A percentile compares a stretch with the other conserved stretches of the same genome.
Evolutionary conservation across 1,284 basidiomycete genomes (phyloP).

Genomic region (Trichosporon sp.): DNA sequence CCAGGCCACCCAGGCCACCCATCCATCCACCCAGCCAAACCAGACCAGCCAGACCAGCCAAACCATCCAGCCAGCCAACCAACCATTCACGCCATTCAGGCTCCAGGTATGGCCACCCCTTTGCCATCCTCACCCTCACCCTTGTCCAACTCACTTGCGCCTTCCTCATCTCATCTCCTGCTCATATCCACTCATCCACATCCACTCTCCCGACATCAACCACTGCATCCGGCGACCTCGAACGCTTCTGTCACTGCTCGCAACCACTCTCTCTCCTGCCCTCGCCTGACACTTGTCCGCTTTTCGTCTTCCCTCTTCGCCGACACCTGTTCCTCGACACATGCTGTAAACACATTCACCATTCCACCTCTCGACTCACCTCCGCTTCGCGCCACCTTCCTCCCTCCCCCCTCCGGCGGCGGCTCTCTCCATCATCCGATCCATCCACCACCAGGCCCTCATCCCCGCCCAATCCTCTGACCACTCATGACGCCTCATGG

Average conservation of each 20-base stretch:
- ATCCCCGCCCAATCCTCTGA: background rate
- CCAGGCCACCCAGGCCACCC: no score
- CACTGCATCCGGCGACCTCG: background rate
- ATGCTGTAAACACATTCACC: background rate
- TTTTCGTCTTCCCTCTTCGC: background rate
- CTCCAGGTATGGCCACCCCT: background rate
- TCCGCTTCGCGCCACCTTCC: background rate
- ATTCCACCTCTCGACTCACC: background rate
- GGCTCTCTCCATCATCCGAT: background rate
- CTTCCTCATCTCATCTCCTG: background rate
- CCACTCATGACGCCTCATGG: constrained; percentile 20
- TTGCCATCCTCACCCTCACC: background rate
- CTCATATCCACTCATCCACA: background rate
- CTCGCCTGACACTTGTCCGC: background rate
- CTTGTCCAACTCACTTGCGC: background rate
- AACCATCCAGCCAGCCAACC: background rate
- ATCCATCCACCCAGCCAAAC: background rate
- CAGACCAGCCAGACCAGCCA: background rate
- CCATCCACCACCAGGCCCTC: background rate
- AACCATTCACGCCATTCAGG: background rate
- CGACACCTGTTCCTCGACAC: background rate
- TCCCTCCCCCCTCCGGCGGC: background rate
- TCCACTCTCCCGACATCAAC: no score
- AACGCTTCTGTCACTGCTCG: background rate
- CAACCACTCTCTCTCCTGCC: no score